Evolutionary conservation across 371 early-diverging fungal species (phyloP), one percentile per base, ranked within the genome.

Genomic region (Mortierella sp.): DNA sequence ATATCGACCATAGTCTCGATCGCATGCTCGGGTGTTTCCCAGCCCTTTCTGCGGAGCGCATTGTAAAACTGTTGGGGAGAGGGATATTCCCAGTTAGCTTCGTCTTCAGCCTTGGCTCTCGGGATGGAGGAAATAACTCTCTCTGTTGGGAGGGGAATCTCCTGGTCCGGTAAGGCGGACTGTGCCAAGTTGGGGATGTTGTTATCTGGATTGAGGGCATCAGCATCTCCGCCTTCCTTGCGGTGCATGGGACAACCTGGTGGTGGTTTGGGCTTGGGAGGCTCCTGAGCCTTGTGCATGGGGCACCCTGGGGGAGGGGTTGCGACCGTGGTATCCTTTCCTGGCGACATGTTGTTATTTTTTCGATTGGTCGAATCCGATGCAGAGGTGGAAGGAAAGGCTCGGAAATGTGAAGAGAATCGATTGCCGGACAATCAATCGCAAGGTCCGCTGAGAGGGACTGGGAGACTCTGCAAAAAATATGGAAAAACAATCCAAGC

Each of bases 21-120:
- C 50, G 94, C 90, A 41, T 90, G 89, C 73, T 96, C 97, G 5
- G 92, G 92, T 1, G 98, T 92, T 48, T 94, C 90, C 95, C 93
- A 94, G 37, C 94, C 93, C 78, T 99, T 99, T 37, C 97, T 87
- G 55, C 91, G 90, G 50, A 99, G 83, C 1, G 99, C 98, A 72
- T 95, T 96, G 82, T 94, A 98, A 79, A 99, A 99, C 79, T 94
- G 94, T 80, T 97, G 95, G 11, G 96, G 95, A 14, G 94, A 94
- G 6, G 99, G 98, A 76, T 99, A 99, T 60, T 93, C 95, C 99
- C 99, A 98, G 50, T 81, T 82, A 8, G 79, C 60, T 17, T 57
- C 66, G 0, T 70, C 73, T 0, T 69, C 70, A 6, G 79, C 72
- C 42, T 82, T 81, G 7, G 82, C 66, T 55, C 83, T 84, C 4